These are phyloP conservation scores for Tilletia walkeri DNA, from an alignment of 1,284 basidiomycete species.

Conservation along the genomic window DNA sequence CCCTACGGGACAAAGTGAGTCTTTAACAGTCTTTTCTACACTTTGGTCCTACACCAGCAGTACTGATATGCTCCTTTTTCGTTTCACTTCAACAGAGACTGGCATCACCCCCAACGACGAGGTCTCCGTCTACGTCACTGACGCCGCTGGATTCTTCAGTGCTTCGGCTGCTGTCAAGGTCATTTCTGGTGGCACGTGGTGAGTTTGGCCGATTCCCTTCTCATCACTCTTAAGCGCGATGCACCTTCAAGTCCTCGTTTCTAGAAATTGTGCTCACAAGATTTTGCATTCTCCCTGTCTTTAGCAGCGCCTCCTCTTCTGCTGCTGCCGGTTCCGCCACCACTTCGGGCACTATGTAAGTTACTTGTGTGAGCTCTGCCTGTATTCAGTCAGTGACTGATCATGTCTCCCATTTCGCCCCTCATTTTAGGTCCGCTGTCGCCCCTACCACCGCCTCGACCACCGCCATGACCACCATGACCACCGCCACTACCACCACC, in stretches of 20 bases:
- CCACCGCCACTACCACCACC: background rate
- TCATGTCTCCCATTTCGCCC: no score
- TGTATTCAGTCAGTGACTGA: no score
- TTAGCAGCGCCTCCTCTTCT: background rate
- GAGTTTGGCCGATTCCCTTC: no score
- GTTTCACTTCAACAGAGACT: background rate
- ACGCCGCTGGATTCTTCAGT: background rate
- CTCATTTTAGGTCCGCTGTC: background rate
- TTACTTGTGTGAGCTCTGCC: no score
- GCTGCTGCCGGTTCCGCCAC: background rate
- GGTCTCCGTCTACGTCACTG: constrained; percentile 1
- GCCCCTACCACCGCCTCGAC: background rate
- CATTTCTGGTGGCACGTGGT: background rate
- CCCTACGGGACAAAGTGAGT: constrained; percentile 13
- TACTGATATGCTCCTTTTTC: background rate
- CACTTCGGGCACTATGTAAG: background rate
- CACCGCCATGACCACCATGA: background rate
- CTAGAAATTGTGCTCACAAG: background rate
- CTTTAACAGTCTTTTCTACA: background rate
- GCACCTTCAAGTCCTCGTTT: background rate
- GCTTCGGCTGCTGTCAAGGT: background rate
- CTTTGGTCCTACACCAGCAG: background rate
- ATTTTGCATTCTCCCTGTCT: background rate
- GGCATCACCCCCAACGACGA: background rate
- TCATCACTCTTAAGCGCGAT: no score